Evolutionary conservation across 2,329 filamentous ascomycete species (phyloP).

Genomic region (Aspergillus sp.): DNA sequence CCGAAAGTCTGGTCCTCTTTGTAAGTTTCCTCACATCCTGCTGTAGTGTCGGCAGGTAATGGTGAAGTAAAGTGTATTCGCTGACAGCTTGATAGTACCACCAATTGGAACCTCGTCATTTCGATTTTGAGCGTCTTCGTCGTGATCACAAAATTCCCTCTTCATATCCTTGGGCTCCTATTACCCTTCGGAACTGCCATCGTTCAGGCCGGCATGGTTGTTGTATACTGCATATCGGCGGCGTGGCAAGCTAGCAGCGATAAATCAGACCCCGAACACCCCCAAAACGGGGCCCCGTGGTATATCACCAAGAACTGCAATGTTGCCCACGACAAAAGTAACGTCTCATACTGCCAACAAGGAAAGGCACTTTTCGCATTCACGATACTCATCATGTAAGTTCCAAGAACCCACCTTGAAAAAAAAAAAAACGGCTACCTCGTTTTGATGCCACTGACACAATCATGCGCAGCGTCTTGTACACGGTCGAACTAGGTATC

Average conservation of each 20-base stretch:
- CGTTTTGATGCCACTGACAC: constrained; percentile 9
- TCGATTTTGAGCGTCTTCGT: constrained; percentile 62
- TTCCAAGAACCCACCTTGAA: background rate
- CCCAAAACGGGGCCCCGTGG: constrained; percentile 60
- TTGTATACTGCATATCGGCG: constrained; percentile 56
- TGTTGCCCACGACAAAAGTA: constrained; percentile 47
- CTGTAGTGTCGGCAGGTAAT: background rate
- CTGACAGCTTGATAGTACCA: constrained; percentile 48
- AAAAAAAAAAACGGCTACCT: no score
- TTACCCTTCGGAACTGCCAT: constrained; percentile 55
- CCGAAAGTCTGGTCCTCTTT: constrained; percentile 62
- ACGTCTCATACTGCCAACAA: constrained; percentile 59
- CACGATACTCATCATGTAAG: constrained; percentile 57
- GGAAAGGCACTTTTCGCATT: constrained; percentile 60
- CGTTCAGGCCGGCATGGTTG: constrained; percentile 52
- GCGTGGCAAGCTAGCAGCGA: constrained; percentile 59
- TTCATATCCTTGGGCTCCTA: constrained; percentile 58
- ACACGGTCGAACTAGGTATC: constrained; percentile 49
- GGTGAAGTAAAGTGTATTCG: background rate
- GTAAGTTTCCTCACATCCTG: constrained; percentile 41
- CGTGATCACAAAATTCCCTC: constrained; percentile 57
- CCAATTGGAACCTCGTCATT: constrained; percentile 62
- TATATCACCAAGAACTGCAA: constrained; percentile 63
- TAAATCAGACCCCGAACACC: constrained; percentile 56
- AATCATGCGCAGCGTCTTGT: constrained; percentile 45